phyloP scores from a whole-genome alignment of 805 yeast species.

The Starmerella bacillaris region DNA sequence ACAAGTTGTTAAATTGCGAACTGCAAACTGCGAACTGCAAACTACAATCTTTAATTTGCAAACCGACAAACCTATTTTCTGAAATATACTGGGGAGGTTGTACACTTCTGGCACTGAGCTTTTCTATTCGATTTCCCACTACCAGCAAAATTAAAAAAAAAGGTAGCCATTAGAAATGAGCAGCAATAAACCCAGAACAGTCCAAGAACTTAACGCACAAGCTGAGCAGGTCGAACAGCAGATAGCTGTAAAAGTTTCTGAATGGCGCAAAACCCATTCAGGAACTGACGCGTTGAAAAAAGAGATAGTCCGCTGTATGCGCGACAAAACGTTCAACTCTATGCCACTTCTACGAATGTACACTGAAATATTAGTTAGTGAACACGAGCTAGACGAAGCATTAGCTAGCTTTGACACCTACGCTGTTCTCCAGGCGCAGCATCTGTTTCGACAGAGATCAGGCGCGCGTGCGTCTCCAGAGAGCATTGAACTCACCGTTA shows the following conservation, averaged over 20 bases:
- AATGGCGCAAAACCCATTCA: conserved; percentile 6
- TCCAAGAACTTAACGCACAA: no score
- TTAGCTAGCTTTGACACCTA: conserved; percentile 22
- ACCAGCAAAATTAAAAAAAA: no score
- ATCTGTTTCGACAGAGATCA: conserved; percentile 13
- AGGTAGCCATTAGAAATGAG: no score
- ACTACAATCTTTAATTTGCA: no score
- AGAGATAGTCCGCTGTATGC: conserved; percentile 5
- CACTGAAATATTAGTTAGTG: conserved; percentile 16
- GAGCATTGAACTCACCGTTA: conserved; percentile 12
- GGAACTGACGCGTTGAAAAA: conserved; percentile 3
- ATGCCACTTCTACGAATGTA: conserved; percentile 20
- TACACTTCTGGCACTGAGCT: no score
- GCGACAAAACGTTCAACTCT: conserved; percentile 21
- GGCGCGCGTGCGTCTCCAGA: conserved; percentile 18
- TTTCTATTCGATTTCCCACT: no score
- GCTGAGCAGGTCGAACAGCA: conserved; percentile 1
- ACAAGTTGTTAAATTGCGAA: no score
- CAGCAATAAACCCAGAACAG: no score
- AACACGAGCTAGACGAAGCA: conserved; percentile 21
- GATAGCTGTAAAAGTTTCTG: conserved; percentile 4
- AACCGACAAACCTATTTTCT: no score
- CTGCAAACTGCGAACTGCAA: no score
- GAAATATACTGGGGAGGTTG: no score
- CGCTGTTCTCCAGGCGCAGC: conserved; percentile 18